Evolutionary conservation across 768 basidiomycete species (phyloP).

Genomic region (Trametes punicea): DNA sequence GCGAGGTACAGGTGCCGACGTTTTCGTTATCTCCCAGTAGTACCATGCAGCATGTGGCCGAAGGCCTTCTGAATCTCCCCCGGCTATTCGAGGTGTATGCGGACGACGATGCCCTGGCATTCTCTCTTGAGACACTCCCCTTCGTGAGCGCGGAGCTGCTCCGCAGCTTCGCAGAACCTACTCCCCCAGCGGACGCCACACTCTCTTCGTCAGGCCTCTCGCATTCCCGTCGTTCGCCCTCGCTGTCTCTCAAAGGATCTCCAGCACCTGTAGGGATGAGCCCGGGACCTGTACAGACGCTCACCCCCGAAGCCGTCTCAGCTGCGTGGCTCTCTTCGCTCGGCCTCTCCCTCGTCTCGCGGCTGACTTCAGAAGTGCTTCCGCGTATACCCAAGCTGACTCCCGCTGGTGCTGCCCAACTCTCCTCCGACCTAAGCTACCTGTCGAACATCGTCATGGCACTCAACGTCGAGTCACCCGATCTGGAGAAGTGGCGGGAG

Average conservation of each 20-base stretch:
- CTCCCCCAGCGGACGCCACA: constrained; percentile 17
- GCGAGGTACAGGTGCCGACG: constrained; percentile 72
- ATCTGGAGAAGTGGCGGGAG: constrained; percentile 77
- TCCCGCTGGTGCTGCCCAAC: constrained; percentile 70
- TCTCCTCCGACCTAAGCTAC: constrained; percentile 85
- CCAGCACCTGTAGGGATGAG: constrained; percentile 2
- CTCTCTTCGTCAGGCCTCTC: constrained; percentile 11
- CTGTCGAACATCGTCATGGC: constrained; percentile 87
- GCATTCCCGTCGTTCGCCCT: constrained; percentile 35
- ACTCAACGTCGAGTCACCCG: constrained; percentile 82
- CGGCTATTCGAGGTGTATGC: constrained; percentile 93
- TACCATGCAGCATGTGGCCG: constrained; percentile 82
- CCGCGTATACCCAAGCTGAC: constrained; percentile 68
- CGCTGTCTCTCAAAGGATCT: constrained; percentile 31
- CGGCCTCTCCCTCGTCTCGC: constrained; percentile 72
- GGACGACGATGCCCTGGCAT: constrained; percentile 85
- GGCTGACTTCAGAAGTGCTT: constrained; percentile 67
- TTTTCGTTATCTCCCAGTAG: constrained; percentile 94
- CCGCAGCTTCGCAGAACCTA: constrained; percentile 43
- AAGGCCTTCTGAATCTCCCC: constrained; percentile 92
- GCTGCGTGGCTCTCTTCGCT: constrained; percentile 91
- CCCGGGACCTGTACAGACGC: constrained; percentile 8
- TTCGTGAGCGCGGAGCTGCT: constrained; percentile 57
- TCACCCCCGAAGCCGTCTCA: constrained; percentile 78
- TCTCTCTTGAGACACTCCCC: constrained; percentile 81